A percentile compares a stretch with the other conserved stretches of the same genome.
Evolutionary conservation across 345 rosid species (phyloP).

Genomic region (Corymbia maculata): DNA sequence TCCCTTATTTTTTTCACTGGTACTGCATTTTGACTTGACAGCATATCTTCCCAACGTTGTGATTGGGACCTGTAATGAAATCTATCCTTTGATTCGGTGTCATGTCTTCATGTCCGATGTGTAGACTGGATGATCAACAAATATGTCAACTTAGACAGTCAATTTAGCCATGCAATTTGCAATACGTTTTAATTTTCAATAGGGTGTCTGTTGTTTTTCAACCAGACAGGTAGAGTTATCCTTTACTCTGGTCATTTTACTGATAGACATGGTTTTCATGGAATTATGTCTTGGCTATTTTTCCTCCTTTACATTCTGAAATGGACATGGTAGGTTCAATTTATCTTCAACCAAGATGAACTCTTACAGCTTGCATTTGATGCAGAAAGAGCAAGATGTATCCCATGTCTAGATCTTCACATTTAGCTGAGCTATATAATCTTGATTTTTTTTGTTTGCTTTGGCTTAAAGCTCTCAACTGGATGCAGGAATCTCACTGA

Average conservation of each 20-base stretch:
- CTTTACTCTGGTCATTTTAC: neutral
- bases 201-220: neutral
- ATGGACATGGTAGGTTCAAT: neutral
- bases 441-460: neutral
- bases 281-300: neutral
- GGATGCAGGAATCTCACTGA: conserved; percentile 64
- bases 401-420: neutral
- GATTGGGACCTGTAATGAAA: neutral
- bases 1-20: neutral
- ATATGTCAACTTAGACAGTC: neutral
- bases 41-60: neutral
- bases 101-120: neutral
- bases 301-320: neutral
- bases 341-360: neutral
- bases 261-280: neutral
- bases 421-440: neutral
- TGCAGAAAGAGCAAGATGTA: neutral
- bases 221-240: neutral
- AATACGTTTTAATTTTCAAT: neutral
- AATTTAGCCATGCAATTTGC: neutral
- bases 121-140: neutral
- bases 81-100: neutral
- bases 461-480: conserved; percentile 9
- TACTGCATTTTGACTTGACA: neutral
- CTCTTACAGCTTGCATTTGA: neutral